These are phyloP conservation scores for Exophiala xenobiotica DNA, from an alignment of 2,329 filamentous ascomycete species.

Conservation along the genomic window DNA sequence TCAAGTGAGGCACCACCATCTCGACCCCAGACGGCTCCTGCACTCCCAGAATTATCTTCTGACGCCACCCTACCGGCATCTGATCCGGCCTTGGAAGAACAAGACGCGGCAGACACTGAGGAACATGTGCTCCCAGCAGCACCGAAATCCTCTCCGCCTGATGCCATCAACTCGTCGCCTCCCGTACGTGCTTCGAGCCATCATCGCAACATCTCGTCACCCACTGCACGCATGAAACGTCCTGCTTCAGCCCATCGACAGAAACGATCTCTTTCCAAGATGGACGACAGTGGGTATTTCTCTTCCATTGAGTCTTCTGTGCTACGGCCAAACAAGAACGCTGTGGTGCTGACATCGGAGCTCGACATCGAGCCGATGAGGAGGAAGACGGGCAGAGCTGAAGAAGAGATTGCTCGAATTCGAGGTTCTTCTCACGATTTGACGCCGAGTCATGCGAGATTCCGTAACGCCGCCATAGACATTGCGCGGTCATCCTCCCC, in stretches of 20 bases:
- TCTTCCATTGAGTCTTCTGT: slow-evolving; percentile 92
- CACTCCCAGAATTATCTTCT: slow-evolving; percentile 62
- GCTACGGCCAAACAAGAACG: slow-evolving; percentile 66
- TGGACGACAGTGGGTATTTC: slow-evolving; percentile 95
- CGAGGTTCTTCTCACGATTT: slow-evolving; percentile 84
- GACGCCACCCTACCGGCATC: slow-evolving; percentile 76
- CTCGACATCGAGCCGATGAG: slow-evolving; percentile 64
- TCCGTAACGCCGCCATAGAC: slow-evolving; percentile 42
- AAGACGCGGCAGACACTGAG: slow-evolving; percentile 47
- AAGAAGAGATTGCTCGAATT: slow-evolving; percentile 92
- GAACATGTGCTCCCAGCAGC: slow-evolving; percentile 33
- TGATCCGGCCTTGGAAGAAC: slow-evolving; percentile 59
- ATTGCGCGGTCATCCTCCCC: slow-evolving; percentile 27
- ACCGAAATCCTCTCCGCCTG: slow-evolving; percentile 49
- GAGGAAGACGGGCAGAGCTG: slow-evolving; percentile 78
- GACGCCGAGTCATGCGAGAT: slow-evolving; percentile 67
- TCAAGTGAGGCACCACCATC: slow-evolving; percentile 36
- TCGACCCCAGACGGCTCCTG: slow-evolving; percentile 29
- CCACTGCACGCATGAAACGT: slow-evolving; percentile 46
- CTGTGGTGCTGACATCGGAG: slow-evolving; percentile 71
- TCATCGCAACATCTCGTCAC: slow-evolving; percentile 68
- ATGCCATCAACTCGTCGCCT: slow-evolving; percentile 81
- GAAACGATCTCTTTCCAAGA: slow-evolving; percentile 73
- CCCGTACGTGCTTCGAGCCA: slow-evolving; percentile 64
- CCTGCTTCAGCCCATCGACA: slow-evolving; percentile 63